These are phyloP conservation scores for Rhizopogon roseolus DNA, from an alignment of 768 basidiomycete species.

Conservation along the genomic window DNA sequence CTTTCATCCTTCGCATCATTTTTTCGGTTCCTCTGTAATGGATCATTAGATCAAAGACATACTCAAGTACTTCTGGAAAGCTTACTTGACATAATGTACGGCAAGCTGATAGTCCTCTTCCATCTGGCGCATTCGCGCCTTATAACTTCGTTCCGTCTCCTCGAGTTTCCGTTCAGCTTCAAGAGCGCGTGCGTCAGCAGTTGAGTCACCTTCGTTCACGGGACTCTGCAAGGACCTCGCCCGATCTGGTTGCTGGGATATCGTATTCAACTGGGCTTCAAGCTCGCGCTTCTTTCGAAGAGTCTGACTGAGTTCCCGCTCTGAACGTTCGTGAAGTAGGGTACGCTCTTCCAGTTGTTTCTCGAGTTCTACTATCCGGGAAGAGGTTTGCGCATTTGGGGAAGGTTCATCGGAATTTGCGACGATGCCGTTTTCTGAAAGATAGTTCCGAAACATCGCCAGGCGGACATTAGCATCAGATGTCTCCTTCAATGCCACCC, in stretches of 20 bases:
- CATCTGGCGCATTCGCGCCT: slow-evolving; percentile 78
- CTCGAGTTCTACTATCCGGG: slow-evolving; percentile 72
- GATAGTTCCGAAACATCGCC: slow-evolving; percentile 76
- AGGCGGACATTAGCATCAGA: slow-evolving; percentile 71
- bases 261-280: slow-evolving; percentile 60
- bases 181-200: slow-evolving; percentile 43
- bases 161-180: slow-evolving; percentile 77
- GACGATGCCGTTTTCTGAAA: slow-evolving; percentile 83
- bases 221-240: slow-evolving; percentile 58
- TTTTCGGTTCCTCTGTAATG: slow-evolving; percentile 85
- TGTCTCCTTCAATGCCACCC: slow-evolving; percentile 58
- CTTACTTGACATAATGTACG: slow-evolving; percentile 95
- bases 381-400: slow-evolving; percentile 31
- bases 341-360: slow-evolving; percentile 68
- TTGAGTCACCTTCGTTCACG: slow-evolving; percentile 30
- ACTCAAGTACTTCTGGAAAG: slow-evolving; percentile 15
- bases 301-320: slow-evolving; percentile 68
- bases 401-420: slow-evolving; percentile 68
- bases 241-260: slow-evolving; percentile 66
- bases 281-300: slow-evolving; percentile 67
- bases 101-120: slow-evolving; percentile 96
- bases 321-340: slow-evolving; percentile 66
- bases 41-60: slow-evolving; percentile 11
- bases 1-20: slow-evolving; percentile 95
- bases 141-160: slow-evolving; percentile 75